These are phyloP conservation scores for Fusarium chlamydosporum DNA, from an alignment of 2,329 filamentous ascomycete genomes.

Conservation along the genomic window DNA sequence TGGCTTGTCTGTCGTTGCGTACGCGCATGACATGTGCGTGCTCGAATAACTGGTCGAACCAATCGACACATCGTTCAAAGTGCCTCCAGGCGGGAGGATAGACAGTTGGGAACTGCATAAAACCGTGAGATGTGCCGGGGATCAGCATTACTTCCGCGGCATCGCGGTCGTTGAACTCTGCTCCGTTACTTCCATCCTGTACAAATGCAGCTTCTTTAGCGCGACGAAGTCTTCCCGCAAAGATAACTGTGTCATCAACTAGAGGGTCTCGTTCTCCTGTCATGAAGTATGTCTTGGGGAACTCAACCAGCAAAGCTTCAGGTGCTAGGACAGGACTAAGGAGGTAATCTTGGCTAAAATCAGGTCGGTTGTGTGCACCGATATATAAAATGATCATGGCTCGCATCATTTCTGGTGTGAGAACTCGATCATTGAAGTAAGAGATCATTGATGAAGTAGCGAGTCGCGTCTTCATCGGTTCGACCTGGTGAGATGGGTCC, in stretches of 20 bases:
- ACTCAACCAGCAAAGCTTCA: conserved; percentile 83
- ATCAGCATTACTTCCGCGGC: conserved; percentile 82
- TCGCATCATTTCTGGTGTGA: conserved; percentile 98
- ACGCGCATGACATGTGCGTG: conserved; percentile 61
- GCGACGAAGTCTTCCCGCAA: conserved; percentile 87
- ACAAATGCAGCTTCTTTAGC: conserved; percentile 72
- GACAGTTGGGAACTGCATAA: conserved; percentile 88
- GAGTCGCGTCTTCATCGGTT: conserved; percentile 82
- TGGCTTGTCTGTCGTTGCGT: conserved; percentile 42
- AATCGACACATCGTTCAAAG: conserved; percentile 81
- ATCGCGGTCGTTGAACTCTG: conserved; percentile 60
- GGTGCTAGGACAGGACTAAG: conserved; percentile 92
- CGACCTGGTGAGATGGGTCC: conserved; percentile 65
- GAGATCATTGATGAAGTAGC: conserved; percentile 98
- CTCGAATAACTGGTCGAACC: conserved; percentile 84
- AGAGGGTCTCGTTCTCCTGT: conserved; percentile 96
- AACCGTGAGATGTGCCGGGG: conserved; percentile 92
- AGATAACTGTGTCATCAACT: conserved; percentile 97
- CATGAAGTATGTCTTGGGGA: conserved; percentile 94
- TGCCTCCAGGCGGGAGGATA: conserved; percentile 94
- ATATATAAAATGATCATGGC: conserved; percentile 99
- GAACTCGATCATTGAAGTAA: conserved; percentile 95
- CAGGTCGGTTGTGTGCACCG: conserved; percentile 90
- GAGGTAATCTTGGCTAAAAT: conserved; percentile 92
- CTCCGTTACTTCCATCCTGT: conserved; percentile 41